Evolutionary conservation across 495 filamentous ascomycete species (phyloP), one percentile per base, ranked within the genome.

Genomic region (Aspergillus heteromorphus): DNA sequence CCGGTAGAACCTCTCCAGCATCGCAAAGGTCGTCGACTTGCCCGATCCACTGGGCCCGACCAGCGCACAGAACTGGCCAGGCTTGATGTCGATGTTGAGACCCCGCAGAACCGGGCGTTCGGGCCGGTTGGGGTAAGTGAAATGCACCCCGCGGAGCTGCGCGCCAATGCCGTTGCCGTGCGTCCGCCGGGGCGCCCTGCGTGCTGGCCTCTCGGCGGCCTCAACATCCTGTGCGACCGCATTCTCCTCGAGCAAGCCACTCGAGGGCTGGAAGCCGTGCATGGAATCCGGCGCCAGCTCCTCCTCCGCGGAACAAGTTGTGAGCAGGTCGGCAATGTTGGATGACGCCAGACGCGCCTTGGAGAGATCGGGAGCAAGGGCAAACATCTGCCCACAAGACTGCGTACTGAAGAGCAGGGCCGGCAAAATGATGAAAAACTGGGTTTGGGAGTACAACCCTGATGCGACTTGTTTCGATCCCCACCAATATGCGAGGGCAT

Each of bases 401-500:
- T 86, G 85, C 0, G 83, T 83, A 30, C 77, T 82, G 58, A 80
- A 79, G 18, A 81, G 65, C 0, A 81, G 61, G 5, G 83, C 80
- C 0, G 82, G 74, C 11, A 86, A 65, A 2, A 87, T 81, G 53
- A 85, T 86, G 65, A 87, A 87, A 67, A 88, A 87, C 51, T 87
- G 75, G 4, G 77, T 73, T 21, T 75, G 76, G 0, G 76, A 74
- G 53, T 86, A 86, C 17, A 74, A 55, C 0, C 83, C 83, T 38
- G 72, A 64, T 14, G 77, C 69, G 18, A 87, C 78, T 53, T 81
- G 77, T 30, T 69, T 73, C 0, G 80, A 74, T 4, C 83, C 84
- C 77, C 84, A 88, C 79, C 83, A 87, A 64, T 87, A 87, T 0
- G 83, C 83, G 19, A 88, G 66, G 0, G 83, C 84, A 62, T 84